A percentile compares a stretch with the other conserved stretches of the same genome.
phyloP scores from a whole-genome alignment of 768 basidiomycete genomes.

The Boletus tomentosulus region DNA sequence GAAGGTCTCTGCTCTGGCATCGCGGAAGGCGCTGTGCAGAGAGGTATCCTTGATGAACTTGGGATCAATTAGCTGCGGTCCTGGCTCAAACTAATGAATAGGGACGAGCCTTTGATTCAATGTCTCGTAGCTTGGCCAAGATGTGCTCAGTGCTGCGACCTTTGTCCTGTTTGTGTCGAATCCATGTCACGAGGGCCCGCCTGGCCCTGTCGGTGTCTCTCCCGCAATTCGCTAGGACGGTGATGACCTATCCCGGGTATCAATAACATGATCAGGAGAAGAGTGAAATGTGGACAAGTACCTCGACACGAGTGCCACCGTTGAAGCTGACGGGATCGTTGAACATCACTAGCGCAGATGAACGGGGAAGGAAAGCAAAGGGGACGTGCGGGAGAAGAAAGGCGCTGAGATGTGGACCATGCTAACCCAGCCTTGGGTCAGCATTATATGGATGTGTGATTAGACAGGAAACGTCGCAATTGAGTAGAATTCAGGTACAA shows the following conservation, averaged over 20 bases:
- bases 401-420: slow-evolving; percentile 1
- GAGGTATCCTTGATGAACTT: slow-evolving; percentile 30
- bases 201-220: slow-evolving; percentile 25
- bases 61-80: neutral
- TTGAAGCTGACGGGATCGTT: slow-evolving; percentile 25
- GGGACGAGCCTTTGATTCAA: slow-evolving; percentile 27
- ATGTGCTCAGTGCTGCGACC: slow-evolving; percentile 30
- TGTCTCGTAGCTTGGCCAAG: slow-evolving; percentile 22
- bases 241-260: slow-evolving; percentile 21
- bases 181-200: slow-evolving; percentile 29
- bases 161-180: slow-evolving; percentile 27
- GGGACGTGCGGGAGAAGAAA: neutral
- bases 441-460: slow-evolving; percentile 12
- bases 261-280: neutral
- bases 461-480: slow-evolving; percentile 6
- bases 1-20: slow-evolving; percentile 29
- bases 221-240: slow-evolving; percentile 33
- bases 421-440: neutral
- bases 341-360: slow-evolving; percentile 13
- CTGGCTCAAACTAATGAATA: neutral
- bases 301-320: slow-evolving; percentile 29
- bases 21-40: slow-evolving; percentile 30
- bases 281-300: neutral
- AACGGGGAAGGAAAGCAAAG: neutral
- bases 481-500: slow-evolving; percentile 16